Base-by-base conservation (phyloP, 257 asterid genomes). In the Fraxinus cuspidata region DNA sequence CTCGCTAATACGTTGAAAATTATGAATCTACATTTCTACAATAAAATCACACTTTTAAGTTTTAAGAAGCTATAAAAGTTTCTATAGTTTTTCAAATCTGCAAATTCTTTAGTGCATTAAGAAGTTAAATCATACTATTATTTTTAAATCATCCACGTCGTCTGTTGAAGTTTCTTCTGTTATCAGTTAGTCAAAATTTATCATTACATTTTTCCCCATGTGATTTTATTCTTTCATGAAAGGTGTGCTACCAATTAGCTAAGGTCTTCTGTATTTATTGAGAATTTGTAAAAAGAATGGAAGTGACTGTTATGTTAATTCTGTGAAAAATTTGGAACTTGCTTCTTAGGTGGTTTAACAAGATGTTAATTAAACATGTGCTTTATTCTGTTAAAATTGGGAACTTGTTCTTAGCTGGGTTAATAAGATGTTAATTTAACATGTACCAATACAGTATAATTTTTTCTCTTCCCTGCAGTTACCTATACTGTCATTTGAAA, bases 211-310 rank as follows among this genome's bases (percentile, higher is more conserved):
- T 80, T 47, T 37, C 56, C 7, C 8, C 38, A 7, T 35, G 67
- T 32, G 68, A 69, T 74, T 76, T 51, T 70, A 25, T 40, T 66
- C 56, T 63, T 67, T 27, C 69, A 69, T 11, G 73, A 34, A 34
- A 74, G 40, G 72, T 67, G 27, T 75, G 11, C 28, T 19, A 47
- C 53, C 40, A 25, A 51, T 72, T 71, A 68, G 76, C 28, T 67
- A 74, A 74, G 63, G 64, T 21, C 74, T 37, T 58, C 67, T 42
- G 65, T 74, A 74, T 76, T 63, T 75, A 35, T 71, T 19, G 69
- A 27, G 65, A 63, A n/a, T 38, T 47, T 58, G 19, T 73, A 35
- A 9, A 42, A 63, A 1, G 68, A 15, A 71, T 44, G 28, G 67
- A 70, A 37, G 23, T 44, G 12, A 10, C 70, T 74, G 15, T 68